Base-by-base conservation (phyloP, 176 grass and related monocot species). In the Metroxylon sagu region DNA sequence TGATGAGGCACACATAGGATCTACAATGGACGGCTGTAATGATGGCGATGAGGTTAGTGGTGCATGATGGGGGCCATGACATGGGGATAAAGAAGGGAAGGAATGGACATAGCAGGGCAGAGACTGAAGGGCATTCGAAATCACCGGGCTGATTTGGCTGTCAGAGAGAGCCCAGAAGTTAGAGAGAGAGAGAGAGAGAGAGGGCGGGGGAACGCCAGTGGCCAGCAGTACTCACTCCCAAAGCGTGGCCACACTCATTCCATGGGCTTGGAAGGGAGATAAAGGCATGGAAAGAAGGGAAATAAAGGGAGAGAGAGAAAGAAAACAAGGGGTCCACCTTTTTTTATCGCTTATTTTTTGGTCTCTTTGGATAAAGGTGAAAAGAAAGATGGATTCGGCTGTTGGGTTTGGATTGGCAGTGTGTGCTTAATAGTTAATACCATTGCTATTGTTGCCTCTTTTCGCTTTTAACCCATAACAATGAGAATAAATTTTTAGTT, bases 91-190 rank as follows among this genome's bases (percentile, higher is more conserved):
- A n/a, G 62, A 15, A 65, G 26, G 21, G 62, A 19, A 17, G 18
- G 5, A 19, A 16, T 29, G 62, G 14, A 16, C 25, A 59, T 16
- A 6, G 15, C 16, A 27, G 29, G 48, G 21, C 62, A 65, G 48
- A 28, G 48, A 16, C n/a, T 43, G 26, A 48, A 52, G 48, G 26
- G 48, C 16, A 65, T 61, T 61, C 29, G 62, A 65, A 50, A 51
- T 65, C 62, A 65, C 4, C 21, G 43, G 50, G 48, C 62, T 52
- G 62, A 65, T 65, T 65, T 27, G 62, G 62, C 15, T 54, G 64
- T 54, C 64, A 67, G 50, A 27, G 17, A 6, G 15, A 52, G 18
- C 48, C 50, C 62, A 65, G 48, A 50, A 26, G 19, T 26, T 58
- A 23, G 19, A 48, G 60, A 62, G 60, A 62, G 60, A 62, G 31